A percentile compares a stretch with the other conserved stretches of the same genome.
phyloP scores from a whole-genome alignment of 495 filamentous ascomycete genomes.

The Astrocystis sublimbata region DNA sequence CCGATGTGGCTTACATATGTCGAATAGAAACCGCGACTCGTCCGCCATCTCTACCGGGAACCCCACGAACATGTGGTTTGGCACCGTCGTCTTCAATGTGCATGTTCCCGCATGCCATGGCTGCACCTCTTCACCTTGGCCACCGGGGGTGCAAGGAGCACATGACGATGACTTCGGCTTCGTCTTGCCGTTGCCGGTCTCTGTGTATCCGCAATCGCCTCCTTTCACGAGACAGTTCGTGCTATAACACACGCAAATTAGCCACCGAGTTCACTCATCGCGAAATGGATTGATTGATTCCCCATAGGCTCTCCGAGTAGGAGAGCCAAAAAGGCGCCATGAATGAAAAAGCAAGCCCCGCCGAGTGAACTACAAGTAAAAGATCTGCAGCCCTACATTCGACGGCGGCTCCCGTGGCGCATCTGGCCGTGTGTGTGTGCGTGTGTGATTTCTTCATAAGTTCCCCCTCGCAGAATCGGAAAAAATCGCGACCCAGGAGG shows the following conservation, averaged over 20 bases:
- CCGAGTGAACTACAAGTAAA: conserved; percentile 16
- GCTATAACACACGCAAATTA: conserved; percentile 19
- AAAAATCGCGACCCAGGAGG: no score
- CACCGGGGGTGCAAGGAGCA: not conserved
- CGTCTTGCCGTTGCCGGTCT: no score
- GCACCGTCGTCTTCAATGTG: conserved; percentile 17
- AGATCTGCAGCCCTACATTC: conserved; percentile 10
- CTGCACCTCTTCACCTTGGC: conserved; percentile 4
- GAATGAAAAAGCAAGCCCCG: not conserved
- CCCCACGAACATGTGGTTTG: conserved; percentile 20
- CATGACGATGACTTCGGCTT: conserved; percentile 11
- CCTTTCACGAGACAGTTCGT: conserved; percentile 39
- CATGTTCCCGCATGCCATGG: conserved; percentile 16
- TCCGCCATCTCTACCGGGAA: conserved; percentile 21
- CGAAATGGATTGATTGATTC: no score
- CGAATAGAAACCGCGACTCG: conserved; percentile 20
- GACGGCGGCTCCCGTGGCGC: conserved; percentile 6
- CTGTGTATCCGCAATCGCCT: conserved; percentile 34
- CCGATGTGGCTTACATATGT: conserved; percentile 11
- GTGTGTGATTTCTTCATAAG: not conserved
- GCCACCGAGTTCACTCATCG: not conserved
- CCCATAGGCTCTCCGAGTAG: not conserved
- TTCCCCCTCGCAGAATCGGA: no score
- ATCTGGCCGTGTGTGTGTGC: not conserved
- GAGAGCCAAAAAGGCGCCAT: not conserved